These are phyloP conservation scores for Phytophthora multivora DNA, from an alignment of 352 stramenopile species.

Conservation along the genomic window DNA sequence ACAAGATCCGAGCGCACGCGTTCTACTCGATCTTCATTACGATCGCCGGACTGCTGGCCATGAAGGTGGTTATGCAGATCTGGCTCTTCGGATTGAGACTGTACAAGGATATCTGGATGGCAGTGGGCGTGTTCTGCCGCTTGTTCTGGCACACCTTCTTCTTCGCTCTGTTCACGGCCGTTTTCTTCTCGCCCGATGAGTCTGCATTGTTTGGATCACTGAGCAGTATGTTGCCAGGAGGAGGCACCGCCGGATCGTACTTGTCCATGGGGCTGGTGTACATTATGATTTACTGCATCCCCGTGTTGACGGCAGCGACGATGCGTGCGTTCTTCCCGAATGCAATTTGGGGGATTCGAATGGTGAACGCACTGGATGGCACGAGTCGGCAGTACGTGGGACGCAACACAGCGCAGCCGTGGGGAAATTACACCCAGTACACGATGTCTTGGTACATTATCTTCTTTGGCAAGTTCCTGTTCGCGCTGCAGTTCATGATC, in stretches of 20 bases:
- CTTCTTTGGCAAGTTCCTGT: conserved; percentile 80
- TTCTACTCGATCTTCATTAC: conserved; percentile 77
- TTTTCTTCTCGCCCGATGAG: conserved; percentile 69
- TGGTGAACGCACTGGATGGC: conserved; percentile 70
- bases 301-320: conserved; percentile 50
- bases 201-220: conserved; percentile 47
- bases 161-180: conserved; percentile 62
- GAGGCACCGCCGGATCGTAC: conserved; percentile 55
- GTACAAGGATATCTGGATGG: conserved; percentile 70
- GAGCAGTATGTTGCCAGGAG: conserved; percentile 51
- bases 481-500: conserved; percentile 85
- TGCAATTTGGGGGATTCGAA: conserved; percentile 60
- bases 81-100: conserved; percentile 73
- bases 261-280: conserved; percentile 68
- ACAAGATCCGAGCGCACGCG: conserved; percentile 67
- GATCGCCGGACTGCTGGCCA: conserved; percentile 50
- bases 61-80: conserved; percentile 78
- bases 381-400: conserved; percentile 81
- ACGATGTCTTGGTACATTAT: conserved; percentile 73
- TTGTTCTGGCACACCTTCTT: conserved; percentile 81
- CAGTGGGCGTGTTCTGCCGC: conserved; percentile 64
- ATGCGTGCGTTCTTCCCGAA: conserved; percentile 61
- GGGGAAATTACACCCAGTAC: conserved; percentile 66
- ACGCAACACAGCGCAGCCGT: conserved; percentile 70
- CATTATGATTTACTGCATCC: conserved; percentile 62